Percentiles rank a stretch among this genome's conserved stretches.
Evolutionary conservation across 1,284 basidiomycete genomes (phyloP).

Genomic region (Bjerkandera adusta): DNA sequence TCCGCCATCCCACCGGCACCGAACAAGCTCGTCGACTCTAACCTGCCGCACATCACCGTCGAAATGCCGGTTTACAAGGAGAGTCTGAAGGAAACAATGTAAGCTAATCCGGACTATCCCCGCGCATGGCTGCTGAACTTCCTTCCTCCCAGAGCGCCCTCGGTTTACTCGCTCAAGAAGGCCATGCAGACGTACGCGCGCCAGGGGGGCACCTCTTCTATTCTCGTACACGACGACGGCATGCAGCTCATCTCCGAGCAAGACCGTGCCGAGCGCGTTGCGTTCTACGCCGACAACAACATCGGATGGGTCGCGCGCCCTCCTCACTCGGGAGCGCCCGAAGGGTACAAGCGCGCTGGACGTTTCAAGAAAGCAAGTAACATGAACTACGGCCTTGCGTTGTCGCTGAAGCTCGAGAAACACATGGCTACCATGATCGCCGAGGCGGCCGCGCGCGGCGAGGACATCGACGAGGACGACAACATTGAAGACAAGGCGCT

Average conservation of each 20-base stretch:
- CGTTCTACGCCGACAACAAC: slow-evolving; percentile 52
- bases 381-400: slow-evolving; percentile 52
- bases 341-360: slow-evolving; percentile 51
- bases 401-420: slow-evolving; percentile 52
- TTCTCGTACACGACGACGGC: slow-evolving; percentile 80
- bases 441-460: slow-evolving; percentile 28
- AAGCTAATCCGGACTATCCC: slow-evolving; percentile 28
- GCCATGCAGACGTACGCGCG: slow-evolving; percentile 86
- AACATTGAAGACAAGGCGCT: slow-evolving; percentile 63
- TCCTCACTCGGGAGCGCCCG: slow-evolving; percentile 37
- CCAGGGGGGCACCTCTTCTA: slow-evolving; percentile 75
- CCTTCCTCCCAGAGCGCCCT: slow-evolving; percentile 52
- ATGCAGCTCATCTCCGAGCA: slow-evolving; percentile 35
- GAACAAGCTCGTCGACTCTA: slow-evolving; percentile 55
- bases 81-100: slow-evolving; percentile 67
- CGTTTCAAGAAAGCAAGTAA: slow-evolving; percentile 63
- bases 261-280: slow-evolving; percentile 35
- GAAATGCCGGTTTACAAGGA: slow-evolving; percentile 84
- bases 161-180: slow-evolving; percentile 77
- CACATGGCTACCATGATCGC: slow-evolving; percentile 44
- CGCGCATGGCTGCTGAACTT: not conserved
- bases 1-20: slow-evolving; percentile 56
- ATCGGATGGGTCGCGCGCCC: slow-evolving; percentile 56
- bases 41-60: slow-evolving; percentile 71
- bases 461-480: slow-evolving; percentile 29